These are phyloP conservation scores for Zygosaccharomyces pseudobailii DNA, from an alignment of 1,139 yeast genomes.

Conservation along the genomic window DNA sequence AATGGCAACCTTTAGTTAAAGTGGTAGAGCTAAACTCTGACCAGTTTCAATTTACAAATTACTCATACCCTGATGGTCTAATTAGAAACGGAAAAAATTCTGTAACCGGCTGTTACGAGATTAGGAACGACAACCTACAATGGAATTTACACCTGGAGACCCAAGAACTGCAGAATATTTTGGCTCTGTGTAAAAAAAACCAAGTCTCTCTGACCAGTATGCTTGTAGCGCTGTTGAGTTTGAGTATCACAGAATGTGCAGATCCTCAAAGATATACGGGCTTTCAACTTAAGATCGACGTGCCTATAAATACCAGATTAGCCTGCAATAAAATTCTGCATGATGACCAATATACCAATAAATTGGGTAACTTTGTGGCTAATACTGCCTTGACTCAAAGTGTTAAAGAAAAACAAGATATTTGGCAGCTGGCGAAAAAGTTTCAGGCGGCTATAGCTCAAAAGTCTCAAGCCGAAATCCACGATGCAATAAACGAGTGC, in stretches of 20 bases:
- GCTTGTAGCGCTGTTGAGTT: conserved; percentile 18
- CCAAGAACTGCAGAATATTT: conserved; percentile 10
- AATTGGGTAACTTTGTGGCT: conserved; percentile 27
- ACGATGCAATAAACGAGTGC: conserved; percentile 16
- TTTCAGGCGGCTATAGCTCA: conserved; percentile 11
- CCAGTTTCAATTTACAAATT: conserved; percentile 18
- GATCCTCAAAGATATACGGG: conserved; percentile 13
- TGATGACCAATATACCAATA: conserved; percentile 8
- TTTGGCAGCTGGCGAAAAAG: conserved; percentile 21
- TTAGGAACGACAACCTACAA: conserved; percentile 23
- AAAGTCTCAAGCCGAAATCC: conserved; percentile 11
- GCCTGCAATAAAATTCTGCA: conserved; percentile 11
- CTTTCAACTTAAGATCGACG: conserved; percentile 15
- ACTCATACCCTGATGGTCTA: conserved; percentile 18
- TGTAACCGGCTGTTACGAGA: neutral
- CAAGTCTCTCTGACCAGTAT: conserved; percentile 26
- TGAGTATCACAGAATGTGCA: conserved; percentile 11
- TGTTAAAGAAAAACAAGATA: conserved; percentile 1
- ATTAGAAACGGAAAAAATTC: conserved; percentile 1
- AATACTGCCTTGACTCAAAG: conserved; percentile 13
- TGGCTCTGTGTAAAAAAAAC: conserved; percentile 20
- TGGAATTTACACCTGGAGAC: conserved; percentile 14
- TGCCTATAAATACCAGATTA: conserved; percentile 29
- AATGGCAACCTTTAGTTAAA: conserved; percentile 11
- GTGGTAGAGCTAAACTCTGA: conserved; percentile 6